Evolutionary conservation across 305 asterid species (phyloP), one percentile per base, ranked within the genome.

Genomic region (Solanum hybrid): DNA sequence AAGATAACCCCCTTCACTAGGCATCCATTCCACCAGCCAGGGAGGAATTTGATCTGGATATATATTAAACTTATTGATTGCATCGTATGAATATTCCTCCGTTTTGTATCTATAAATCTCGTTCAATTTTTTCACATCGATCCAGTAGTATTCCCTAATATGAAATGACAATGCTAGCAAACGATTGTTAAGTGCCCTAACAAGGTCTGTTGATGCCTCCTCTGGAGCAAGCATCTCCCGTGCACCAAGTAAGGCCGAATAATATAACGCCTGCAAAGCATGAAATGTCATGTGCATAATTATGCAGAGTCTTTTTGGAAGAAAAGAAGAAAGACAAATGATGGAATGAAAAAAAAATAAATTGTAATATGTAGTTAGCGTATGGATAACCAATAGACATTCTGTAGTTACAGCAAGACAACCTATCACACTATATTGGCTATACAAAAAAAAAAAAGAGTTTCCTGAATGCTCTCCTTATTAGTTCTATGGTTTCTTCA

Each of bases 11-110:
- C 98, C 99, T 92, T 84, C 94, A 36, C 90, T 90, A 84, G 99
- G 99, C 97, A 97, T 96, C 99, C 99, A 97, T 6, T 96, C 99
- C 90, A 96, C 97, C 90, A 97, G 95, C 99, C 99, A 97, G 18
- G 97, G 96, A 91, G 99, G 97, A 87, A 97, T 97, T 92, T 97
- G 99, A 91, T 97, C 99, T 11, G 99, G 99, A 92, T 97, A 97
- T 78, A 97, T 97, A 92, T 97, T 97, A 93, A 97, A 97, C 94
- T 97, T 97, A 93, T 97, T 97, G 80, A 95, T 97, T 26, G 99
- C 99, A 85, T 97, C 99, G 81, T 94, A 96, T 0, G 99, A 97
- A 92, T 97, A 97, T 89, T 97, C 99, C 92, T 97, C 99, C 24
- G 99, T 96, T 78, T 95, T 96, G 93, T 97, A 97, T 42, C 99